A percentile compares a stretch with the other conserved stretches of the same genome.
These are phyloP conservation scores for Xylariaceae sp. DNA, from an alignment of 2,329 filamentous ascomycete genomes.

Conservation along the genomic window DNA sequence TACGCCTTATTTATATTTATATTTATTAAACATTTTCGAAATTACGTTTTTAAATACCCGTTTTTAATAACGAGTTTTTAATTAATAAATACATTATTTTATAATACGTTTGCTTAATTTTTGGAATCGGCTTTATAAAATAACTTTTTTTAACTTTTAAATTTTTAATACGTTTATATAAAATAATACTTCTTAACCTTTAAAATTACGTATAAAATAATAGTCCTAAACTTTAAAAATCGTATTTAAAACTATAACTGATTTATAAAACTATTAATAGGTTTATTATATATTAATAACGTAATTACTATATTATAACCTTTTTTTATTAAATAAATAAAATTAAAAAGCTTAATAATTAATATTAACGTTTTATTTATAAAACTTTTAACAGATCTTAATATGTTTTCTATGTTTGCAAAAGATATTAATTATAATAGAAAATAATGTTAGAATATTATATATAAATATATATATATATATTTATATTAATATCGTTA, in stretches of 20 bases:
- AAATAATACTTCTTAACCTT: not conserved
- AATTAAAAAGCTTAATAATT: too few relatives aligned
- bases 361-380: too few relatives aligned
- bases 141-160: not conserved
- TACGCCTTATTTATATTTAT: too few relatives aligned
- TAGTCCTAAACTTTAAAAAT: not conserved
- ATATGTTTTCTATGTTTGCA: not conserved
- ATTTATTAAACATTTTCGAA: too few relatives aligned
- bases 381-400: not conserved
- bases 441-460: not conserved
- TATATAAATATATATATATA: not conserved
- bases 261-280: too few relatives aligned
- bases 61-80: too few relatives aligned
- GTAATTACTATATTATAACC: not conserved
- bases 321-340: not conserved
- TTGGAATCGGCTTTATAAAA: too few relatives aligned
- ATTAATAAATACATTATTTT: too few relatives aligned
- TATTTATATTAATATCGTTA: not conserved
- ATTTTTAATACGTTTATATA: not conserved
- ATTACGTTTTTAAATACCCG: too few relatives aligned
- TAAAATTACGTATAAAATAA: not conserved
- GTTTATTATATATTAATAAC: not conserved
- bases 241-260: not conserved
- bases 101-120: too few relatives aligned
- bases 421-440: not conserved